A percentile compares a stretch with the other conserved stretches of the same genome.
Conservation (phyloP, 768 basidiomycete species). For the Suillus americanus region DNA sequence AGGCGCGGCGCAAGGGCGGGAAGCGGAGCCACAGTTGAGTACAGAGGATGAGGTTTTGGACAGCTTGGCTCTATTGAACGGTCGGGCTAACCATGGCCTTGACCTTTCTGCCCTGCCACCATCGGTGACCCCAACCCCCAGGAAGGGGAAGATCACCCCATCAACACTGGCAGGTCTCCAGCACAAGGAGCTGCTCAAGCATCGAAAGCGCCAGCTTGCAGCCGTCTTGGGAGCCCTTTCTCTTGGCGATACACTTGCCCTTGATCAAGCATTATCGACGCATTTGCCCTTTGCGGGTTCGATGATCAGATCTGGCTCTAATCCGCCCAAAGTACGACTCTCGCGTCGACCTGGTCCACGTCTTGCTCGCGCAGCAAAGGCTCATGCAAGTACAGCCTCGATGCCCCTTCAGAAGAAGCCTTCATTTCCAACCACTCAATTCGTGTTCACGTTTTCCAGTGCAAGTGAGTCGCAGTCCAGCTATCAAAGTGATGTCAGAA, state of each 20-base stretch:
- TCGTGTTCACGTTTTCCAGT: constrained; percentile 62
- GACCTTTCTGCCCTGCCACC: constrained; percentile 21
- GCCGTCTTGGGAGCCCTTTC: constrained; percentile 68
- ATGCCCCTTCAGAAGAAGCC: constrained; percentile 24
- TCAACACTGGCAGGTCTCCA: constrained; percentile 69
- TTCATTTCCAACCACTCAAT: constrained; percentile 53
- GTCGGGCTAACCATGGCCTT: constrained; percentile 24
- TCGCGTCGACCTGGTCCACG: constrained; percentile 57
- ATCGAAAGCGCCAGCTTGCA: constrained; percentile 67
- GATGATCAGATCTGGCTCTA: constrained; percentile 33
- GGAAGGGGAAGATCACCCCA: constrained; percentile 50
- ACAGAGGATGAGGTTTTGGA: constrained; percentile 42
- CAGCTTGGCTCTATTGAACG: constrained; percentile 22
- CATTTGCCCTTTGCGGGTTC: constrained; percentile 31
- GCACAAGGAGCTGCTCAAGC: constrained; percentile 73
- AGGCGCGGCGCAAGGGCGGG: constrained; percentile 41
- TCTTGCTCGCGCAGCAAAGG: constrained; percentile 44
- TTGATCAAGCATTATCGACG: constrained; percentile 75
- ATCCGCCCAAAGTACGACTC: constrained; percentile 43
- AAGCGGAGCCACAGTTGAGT: constrained; percentile 40
- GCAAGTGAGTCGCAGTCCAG: constrained; percentile 60
- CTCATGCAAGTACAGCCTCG: constrained; percentile 9
- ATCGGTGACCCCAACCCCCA: constrained; percentile 18
- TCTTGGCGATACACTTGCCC: constrained; percentile 65
- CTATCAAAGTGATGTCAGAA: constrained; percentile 20